These are phyloP conservation scores for Hydnum rufescens DNA, from an alignment of 768 basidiomycete species.

Conservation along the genomic window DNA sequence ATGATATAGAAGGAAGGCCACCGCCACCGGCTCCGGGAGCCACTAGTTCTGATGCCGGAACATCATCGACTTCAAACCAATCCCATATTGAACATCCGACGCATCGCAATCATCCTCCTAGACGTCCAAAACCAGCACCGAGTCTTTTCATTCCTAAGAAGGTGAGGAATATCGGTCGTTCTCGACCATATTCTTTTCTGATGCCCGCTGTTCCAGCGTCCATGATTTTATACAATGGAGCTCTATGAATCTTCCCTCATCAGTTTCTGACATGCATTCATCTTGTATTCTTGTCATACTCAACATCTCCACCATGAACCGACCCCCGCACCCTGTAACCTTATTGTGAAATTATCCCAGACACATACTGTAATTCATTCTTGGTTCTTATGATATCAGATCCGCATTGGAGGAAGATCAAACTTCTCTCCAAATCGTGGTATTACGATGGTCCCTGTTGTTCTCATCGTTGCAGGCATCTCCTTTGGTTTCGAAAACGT, in stretches of 20 bases:
- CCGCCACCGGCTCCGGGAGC: no score
- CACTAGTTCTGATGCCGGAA: no score
- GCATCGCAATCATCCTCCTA: no score
- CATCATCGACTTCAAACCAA: no score
- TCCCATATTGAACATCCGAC: no score
- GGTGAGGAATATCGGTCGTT: conserved; percentile 5
- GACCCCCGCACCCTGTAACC: not conserved
- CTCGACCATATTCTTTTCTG: not conserved
- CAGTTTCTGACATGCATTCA: no score
- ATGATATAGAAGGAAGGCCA: no score
- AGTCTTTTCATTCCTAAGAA: conserved; percentile 48
- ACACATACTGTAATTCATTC: not conserved
- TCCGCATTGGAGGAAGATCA: conserved; percentile 63
- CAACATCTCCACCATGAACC: not conserved
- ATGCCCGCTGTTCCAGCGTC: not conserved
- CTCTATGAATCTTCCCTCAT: no score
- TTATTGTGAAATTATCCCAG: no score
- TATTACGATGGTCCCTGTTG: conserved; percentile 44
- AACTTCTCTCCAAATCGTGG: conserved; percentile 78
- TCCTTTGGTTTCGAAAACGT: conserved; percentile 75
- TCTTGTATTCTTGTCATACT: no score
- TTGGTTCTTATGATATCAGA: not conserved
- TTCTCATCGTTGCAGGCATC: conserved; percentile 17
- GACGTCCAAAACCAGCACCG: conserved; percentile 14
- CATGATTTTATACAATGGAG: no score